phyloP scores from a whole-genome alignment of 257 asterid species.

The Solanum piurae region DNA sequence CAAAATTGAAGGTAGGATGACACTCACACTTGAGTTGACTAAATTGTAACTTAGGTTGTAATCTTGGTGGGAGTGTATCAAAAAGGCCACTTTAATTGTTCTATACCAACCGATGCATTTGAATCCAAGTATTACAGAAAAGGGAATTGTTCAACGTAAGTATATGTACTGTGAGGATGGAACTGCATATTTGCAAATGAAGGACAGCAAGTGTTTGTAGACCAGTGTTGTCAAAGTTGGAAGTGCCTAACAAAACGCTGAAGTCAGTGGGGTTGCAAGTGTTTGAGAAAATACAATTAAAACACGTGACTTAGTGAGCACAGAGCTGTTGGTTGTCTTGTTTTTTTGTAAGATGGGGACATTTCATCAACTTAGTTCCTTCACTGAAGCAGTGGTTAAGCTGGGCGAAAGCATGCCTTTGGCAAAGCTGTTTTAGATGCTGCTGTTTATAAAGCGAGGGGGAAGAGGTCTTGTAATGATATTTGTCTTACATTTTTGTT shows the following conservation, averaged over 20 bases:
- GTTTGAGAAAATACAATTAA: not conserved
- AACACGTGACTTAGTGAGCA: not conserved
- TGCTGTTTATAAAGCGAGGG: not conserved
- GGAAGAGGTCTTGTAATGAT: not conserved
- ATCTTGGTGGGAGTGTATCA: not conserved
- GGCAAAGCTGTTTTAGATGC: not conserved
- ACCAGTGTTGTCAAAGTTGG: not conserved
- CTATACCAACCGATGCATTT: not conserved
- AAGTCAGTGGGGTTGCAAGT: not conserved
- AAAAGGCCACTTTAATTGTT: not conserved
- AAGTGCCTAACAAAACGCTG: not conserved
- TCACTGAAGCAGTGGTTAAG: not conserved
- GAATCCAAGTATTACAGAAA: not conserved
- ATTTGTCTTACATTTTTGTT: not conserved
- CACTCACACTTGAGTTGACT: not conserved
- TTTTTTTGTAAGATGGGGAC: not conserved
- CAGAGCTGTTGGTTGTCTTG: not conserved
- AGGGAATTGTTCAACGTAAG: not conserved
- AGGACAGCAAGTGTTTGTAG: not conserved
- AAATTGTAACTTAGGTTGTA: not conserved
- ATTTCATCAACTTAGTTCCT: not conserved
- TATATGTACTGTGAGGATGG: not conserved
- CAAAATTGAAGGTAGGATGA: slow-evolving; percentile 72
- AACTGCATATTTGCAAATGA: not conserved
- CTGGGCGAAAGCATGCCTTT: not conserved